Evolutionary conservation across 139 green algal species (phyloP).

Genomic region (Picochlorum sp.): DNA sequence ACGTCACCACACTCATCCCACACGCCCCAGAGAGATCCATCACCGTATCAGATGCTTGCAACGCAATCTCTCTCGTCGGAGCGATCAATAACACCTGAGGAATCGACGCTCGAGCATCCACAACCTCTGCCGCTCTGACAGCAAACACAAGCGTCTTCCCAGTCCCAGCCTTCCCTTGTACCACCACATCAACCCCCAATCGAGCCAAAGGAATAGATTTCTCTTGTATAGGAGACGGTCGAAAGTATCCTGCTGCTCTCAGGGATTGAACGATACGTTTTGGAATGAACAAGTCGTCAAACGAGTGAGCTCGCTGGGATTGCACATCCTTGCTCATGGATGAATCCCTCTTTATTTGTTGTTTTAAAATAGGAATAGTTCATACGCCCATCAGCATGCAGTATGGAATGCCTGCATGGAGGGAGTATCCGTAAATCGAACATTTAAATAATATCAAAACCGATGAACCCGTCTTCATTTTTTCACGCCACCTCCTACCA

Average conservation of each 20-base stretch:
- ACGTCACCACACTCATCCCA: constrained; percentile 26
- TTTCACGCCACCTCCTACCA: too few relatives aligned
- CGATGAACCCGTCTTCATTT: too few relatives aligned
- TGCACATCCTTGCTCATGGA: constrained; percentile 33
- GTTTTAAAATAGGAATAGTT: too few relatives aligned
- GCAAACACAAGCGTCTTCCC: constrained; percentile 78
- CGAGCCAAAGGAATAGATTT: constrained; percentile 59
- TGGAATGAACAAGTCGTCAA: constrained; percentile 53
- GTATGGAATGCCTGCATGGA: too few relatives aligned
- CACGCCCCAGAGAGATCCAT: constrained; percentile 19
- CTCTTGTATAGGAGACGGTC: constrained; percentile 65
- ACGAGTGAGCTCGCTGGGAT: constrained; percentile 29
- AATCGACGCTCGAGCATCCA: constrained; percentile 24
- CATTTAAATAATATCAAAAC: too few relatives aligned
- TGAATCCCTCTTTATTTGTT: too few relatives aligned
- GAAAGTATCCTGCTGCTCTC: constrained; percentile 39
- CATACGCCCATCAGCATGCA: too few relatives aligned
- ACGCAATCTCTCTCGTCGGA: constrained; percentile 72
- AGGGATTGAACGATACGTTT: constrained; percentile 37
- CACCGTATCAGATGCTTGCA: constrained; percentile 57
- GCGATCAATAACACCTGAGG: constrained; percentile 67
- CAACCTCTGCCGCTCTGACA: constrained; percentile 37
- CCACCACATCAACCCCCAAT: constrained; percentile 67
- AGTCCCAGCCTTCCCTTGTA: constrained; percentile 80
- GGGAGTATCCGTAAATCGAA: too few relatives aligned